These are phyloP conservation scores for Yamadazyma trypodendri DNA, from an alignment of 1,139 yeast genomes.

Conservation along the genomic window DNA sequence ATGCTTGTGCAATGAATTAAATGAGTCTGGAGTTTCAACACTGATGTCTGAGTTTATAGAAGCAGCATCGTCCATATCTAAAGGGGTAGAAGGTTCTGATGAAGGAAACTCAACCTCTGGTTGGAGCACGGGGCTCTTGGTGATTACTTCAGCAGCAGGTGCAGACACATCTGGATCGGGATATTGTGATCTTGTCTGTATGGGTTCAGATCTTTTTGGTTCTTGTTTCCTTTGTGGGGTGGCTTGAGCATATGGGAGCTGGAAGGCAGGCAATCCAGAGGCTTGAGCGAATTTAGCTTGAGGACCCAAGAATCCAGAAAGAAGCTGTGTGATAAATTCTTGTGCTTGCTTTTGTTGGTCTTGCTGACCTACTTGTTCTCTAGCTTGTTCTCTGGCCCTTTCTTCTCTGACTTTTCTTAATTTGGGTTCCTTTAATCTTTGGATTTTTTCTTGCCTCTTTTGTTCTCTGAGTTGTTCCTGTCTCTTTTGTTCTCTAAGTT, in stretches of 20 bases:
- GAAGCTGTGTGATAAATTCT: constrained; percentile 14
- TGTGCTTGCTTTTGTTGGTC: constrained; percentile 15
- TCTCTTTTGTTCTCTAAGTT: constrained; percentile 10
- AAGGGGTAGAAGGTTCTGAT: constrained; percentile 8
- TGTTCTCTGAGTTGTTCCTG: constrained; percentile 13
- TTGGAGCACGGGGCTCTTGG: constrained; percentile 8
- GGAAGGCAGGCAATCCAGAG: not conserved
- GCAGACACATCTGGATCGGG: constrained; percentile 8
- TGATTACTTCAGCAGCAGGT: constrained; percentile 15
- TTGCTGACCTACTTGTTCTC: constrained; percentile 21
- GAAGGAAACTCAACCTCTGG: constrained; percentile 15
- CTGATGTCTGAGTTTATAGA: constrained; percentile 52
- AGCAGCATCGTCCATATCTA: constrained; percentile 48
- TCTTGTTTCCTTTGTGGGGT: constrained; percentile 1
- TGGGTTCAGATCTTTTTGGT: constrained; percentile 1
- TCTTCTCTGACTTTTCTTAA: constrained; percentile 18
- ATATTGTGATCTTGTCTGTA: constrained; percentile 1
- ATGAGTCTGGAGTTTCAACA: constrained; percentile 19
- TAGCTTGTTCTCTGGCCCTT: constrained; percentile 5
- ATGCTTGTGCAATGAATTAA: constrained; percentile 17
- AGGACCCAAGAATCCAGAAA: constrained; percentile 11
- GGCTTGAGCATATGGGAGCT: constrained; percentile 1
- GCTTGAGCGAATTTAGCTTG: not conserved
- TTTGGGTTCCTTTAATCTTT: constrained; percentile 17
- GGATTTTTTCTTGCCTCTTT: constrained; percentile 17